A percentile compares a stretch with the other conserved stretches of the same genome.
Evolutionary conservation across 768 basidiomycete genomes (phyloP).

Genomic region (Boletus huronensis): DNA sequence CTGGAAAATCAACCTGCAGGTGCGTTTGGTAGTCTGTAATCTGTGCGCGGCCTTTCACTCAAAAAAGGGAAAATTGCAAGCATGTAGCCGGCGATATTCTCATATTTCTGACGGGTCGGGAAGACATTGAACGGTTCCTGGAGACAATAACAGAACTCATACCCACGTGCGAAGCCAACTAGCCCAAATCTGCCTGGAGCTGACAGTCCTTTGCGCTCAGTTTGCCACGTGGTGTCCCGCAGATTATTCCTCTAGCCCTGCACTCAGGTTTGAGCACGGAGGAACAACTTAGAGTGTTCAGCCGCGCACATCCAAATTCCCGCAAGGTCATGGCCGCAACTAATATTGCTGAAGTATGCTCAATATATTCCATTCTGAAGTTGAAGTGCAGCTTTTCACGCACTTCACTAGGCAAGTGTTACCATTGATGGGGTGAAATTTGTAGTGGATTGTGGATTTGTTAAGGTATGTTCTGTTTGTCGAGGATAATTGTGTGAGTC

Average conservation of each 20-base stretch:
- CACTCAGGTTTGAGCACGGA: conserved; percentile 87
- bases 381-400: neutral
- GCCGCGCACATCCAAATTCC: conserved; percentile 64
- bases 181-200: neutral
- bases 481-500: neutral
- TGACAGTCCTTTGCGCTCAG: conserved; percentile 29
- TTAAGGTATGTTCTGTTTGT: conserved; percentile 60
- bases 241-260: conserved; percentile 67
- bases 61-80: conserved; percentile 34
- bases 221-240: conserved; percentile 50
- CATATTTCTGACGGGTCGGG: conserved; percentile 91
- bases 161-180: conserved; percentile 48
- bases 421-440: conserved; percentile 95
- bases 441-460: conserved; percentile 92
- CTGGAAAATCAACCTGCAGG: conserved; percentile 80
- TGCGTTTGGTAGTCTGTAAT: conserved; percentile 28
- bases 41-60: neutral
- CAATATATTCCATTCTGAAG: neutral
- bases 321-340: conserved; percentile 92
- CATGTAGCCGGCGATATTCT: conserved; percentile 85
- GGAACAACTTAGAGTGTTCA: conserved; percentile 86
- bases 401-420: conserved; percentile 69
- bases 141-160: conserved; percentile 77
- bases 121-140: conserved; percentile 90
- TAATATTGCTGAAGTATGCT: conserved; percentile 86